These are phyloP conservation scores for Panicum virgatum DNA, from an alignment of 202 grass and related monocot species.

Conservation along the genomic window DNA sequence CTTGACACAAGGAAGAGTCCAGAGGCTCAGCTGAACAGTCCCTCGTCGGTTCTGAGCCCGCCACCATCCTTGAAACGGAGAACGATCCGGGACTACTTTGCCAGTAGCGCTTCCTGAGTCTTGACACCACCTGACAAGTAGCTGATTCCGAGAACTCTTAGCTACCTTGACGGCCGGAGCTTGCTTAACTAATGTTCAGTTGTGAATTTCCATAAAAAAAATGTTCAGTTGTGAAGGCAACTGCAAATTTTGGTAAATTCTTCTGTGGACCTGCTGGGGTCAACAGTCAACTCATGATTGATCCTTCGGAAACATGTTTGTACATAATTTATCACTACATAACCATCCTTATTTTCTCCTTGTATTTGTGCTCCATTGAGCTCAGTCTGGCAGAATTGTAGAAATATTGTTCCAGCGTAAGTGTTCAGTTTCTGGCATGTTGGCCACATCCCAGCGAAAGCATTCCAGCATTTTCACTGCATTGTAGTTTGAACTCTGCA, in stretches of 20 bases:
- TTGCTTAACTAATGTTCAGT: slow-evolving; percentile 33
- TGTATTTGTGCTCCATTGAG: not conserved
- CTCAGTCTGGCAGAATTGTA: slow-evolving; percentile 3
- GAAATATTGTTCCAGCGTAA: not conserved
- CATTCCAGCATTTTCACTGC: not conserved
- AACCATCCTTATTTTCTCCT: not conserved
- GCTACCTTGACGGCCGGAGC: not conserved
- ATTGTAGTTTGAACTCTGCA: not conserved
- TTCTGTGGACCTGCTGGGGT: slow-evolving; percentile 1
- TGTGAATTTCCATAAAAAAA: too few relatives aligned
- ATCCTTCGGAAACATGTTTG: slow-evolving; percentile 10
- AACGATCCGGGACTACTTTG: slow-evolving; percentile 94
- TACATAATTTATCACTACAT: slow-evolving; percentile 35
- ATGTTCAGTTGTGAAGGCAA: not conserved
- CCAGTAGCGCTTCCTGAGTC: slow-evolving; percentile 47
- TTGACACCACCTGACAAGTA: slow-evolving; percentile 17
- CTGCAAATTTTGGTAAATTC: slow-evolving; percentile 33
- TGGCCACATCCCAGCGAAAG: not conserved
- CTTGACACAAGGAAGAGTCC: slow-evolving; percentile 48
- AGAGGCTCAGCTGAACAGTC: slow-evolving; percentile 53
- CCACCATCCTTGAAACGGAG: slow-evolving; percentile 84
- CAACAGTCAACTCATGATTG: not conserved
- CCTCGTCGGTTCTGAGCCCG: slow-evolving; percentile 83
- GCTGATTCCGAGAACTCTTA: not conserved
- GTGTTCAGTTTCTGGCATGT: not conserved